Base-by-base conservation (phyloP, 2,329 filamentous ascomycete species). In the Sporothrix dimorphospora region DNA sequence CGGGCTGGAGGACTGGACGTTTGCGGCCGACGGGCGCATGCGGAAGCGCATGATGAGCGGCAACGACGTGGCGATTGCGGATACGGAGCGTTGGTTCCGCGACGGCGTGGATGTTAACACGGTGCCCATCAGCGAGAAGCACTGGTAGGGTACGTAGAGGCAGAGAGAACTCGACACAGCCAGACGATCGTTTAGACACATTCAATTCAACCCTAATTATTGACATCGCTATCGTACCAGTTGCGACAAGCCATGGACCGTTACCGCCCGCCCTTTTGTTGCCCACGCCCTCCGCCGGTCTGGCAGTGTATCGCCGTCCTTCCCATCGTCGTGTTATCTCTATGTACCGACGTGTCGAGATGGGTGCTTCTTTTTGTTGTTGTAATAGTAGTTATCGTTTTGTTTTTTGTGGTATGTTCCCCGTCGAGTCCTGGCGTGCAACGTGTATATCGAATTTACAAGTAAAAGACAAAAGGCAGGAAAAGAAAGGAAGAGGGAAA, bases 1-100 rank as follows among this genome's bases (percentile, higher is more conserved):
- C 78, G 94, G 94, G 0, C 86, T 97, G 12, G 91, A 94, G 78
- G 91, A 94, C 78, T 93, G 91, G 91, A 93, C 91, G 0, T 93
- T 93, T 80, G 89, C 88, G 0, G 83, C 86, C 1, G 87, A 92
- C 76, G 91, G 91, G 0, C 82, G 88, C 67, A 94, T 93, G 91
- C 83, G 87, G 73, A 93, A 93, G 84, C 82, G 91, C 61, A 88
- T 91, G 83, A 93, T 93, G 91, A 92, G 90, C 77, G 91, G 88
- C 0, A 93, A 93, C 75, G 90, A 93, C 79, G 84, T 93, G 49
- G 86, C 85, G 78, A 90, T 93, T 69, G 76, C 73, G 0, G 87
- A 91, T 34, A 82, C 80, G 47, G 88, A 90, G 79, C 84, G 91
- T 57, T 94, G 91, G 91, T 93, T 91, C 78, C 87, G 83, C 76